Evolutionary conservation across 495 filamentous ascomycete species (phyloP), one percentile per base, ranked within the genome.

Genomic region (Lasiosphaeria hispida): DNA sequence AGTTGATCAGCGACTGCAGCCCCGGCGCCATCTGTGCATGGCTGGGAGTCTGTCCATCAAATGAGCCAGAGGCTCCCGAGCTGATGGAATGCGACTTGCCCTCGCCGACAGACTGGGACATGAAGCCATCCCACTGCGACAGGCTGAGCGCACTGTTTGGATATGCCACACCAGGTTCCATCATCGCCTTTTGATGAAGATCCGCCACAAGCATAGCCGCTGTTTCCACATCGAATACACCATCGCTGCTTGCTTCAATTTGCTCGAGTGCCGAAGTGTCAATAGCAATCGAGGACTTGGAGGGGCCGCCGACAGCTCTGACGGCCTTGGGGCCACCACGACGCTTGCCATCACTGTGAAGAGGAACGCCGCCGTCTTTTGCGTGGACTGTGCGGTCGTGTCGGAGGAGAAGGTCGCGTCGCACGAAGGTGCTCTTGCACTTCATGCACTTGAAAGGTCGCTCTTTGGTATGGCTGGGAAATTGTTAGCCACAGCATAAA

Each of bases 121-220:
- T 82, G 73, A 92, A 89, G 15, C 85, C 80, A 69, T 96, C 92
- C 92, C 91, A 96, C 23, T 90, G 92, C 33, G 91, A 88, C 47
- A 96, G 73, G 47, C 89, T 87, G 59, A 92, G 85, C 43, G 89
- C 86, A 53, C 86, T 87, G 23, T 75, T 69, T 59, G 90, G 78
- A 63, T 91, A 96, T 18, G 83, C 80, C 45, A 87, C 85, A 36
- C 87, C 80, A 15, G 85, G 78, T 60, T 91, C 88, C 69, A 90
- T 84, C 67, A 86, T 79, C 34, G 85, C 93, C 77, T 96, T 96
- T 76, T 97, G 91, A 78, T 96, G 95, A 72, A 97, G 88, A 76
- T 97, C 91, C 70, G 95, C 94, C 83, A 98, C 94, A 79, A 98
- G 85, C 90, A 96, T 96, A 62, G 95, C 94, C 67, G 94, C 94